phyloP scores from a whole-genome alignment of 306 rosid species.

The Ochetophila trinervis region DNA sequence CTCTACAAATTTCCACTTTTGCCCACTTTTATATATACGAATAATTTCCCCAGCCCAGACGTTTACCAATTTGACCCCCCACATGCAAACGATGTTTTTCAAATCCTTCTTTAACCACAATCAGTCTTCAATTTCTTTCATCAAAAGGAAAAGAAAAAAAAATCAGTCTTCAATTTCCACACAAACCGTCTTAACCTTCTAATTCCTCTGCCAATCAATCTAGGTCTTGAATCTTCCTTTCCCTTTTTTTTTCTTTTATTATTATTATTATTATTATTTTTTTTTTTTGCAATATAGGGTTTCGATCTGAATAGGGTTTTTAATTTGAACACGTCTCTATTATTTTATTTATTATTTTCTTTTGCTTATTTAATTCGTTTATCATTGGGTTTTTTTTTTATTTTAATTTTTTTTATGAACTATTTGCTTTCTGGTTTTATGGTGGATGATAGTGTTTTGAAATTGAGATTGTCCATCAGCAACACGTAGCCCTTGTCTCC shows the following conservation, averaged over 20 bases:
- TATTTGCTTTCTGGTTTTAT: not conserved
- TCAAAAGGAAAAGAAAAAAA: too few species aligned
- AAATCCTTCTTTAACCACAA: not conserved
- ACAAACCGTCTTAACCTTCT: not conserved
- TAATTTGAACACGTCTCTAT: not conserved
- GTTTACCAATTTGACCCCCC: not conserved
- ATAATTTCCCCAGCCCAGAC: not conserved
- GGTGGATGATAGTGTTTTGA: conserved; percentile 10
- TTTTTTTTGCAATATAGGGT: too few species aligned
- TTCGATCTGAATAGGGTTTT: conserved; percentile 10
- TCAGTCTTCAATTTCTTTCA: too few species aligned
- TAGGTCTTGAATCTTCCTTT: not conserved
- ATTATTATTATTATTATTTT: too few species aligned
- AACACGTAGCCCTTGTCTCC: conserved; percentile 6
- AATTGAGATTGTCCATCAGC: conserved; percentile 5
- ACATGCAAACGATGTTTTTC: not conserved
- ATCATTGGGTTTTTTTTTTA: not conserved
- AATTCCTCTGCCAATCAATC: not conserved
- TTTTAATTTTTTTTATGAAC: not conserved
- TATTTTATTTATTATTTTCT: not conserved
- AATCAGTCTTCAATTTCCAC: not conserved
- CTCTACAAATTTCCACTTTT: not conserved
- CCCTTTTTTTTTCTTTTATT: too few species aligned
- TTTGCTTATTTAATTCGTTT: not conserved
- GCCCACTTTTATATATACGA: not conserved